A percentile compares a stretch with the other conserved stretches of the same genome.
These are phyloP conservation scores for Echeveria elegans DNA, from an alignment of 164 flowering plant genomes.

Conservation along the genomic window DNA sequence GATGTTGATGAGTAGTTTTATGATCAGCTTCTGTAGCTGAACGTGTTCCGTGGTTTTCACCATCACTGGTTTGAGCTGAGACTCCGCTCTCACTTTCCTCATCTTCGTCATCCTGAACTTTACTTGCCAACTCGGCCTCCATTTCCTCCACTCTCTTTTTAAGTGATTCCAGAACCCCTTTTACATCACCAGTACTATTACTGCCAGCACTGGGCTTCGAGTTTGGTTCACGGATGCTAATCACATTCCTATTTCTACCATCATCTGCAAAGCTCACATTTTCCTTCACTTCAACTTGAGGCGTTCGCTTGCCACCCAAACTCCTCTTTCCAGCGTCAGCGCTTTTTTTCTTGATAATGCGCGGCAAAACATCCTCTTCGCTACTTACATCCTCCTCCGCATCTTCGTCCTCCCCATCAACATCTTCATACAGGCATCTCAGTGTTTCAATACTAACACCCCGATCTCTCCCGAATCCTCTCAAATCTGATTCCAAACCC, in stretches of 20 bases:
- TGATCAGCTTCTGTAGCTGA: constrained; percentile 10
- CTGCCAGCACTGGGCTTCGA: constrained; percentile 14
- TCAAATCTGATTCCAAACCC: constrained; percentile 12
- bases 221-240: constrained; percentile 15
- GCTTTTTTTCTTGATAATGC: constrained; percentile 8
- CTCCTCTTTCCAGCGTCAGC: constrained; percentile 18
- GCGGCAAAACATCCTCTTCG: constrained; percentile 34
- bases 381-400: constrained; percentile 23
- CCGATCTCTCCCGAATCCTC: constrained; percentile 14
- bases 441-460: constrained; percentile 23
- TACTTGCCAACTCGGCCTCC: constrained; percentile 12
- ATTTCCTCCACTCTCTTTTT: constrained; percentile 15
- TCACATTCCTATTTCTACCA: constrained; percentile 23
- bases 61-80: constrained; percentile 27
- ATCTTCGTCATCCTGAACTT: constrained; percentile 22
- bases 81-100: constrained; percentile 18
- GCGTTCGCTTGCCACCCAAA: constrained; percentile 17
- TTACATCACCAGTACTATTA: constrained; percentile 22
- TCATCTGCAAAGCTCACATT: constrained; percentile 44
- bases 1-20: constrained; percentile 14
- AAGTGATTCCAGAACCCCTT: constrained; percentile 17
- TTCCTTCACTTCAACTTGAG: constrained; percentile 30
- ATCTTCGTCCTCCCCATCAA: constrained; percentile 13
- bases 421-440: constrained; percentile 23
- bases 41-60: constrained; percentile 17